Base-by-base conservation (phyloP, 2,329 filamentous ascomycete species). In the Parastagonospora nodorum region DNA sequence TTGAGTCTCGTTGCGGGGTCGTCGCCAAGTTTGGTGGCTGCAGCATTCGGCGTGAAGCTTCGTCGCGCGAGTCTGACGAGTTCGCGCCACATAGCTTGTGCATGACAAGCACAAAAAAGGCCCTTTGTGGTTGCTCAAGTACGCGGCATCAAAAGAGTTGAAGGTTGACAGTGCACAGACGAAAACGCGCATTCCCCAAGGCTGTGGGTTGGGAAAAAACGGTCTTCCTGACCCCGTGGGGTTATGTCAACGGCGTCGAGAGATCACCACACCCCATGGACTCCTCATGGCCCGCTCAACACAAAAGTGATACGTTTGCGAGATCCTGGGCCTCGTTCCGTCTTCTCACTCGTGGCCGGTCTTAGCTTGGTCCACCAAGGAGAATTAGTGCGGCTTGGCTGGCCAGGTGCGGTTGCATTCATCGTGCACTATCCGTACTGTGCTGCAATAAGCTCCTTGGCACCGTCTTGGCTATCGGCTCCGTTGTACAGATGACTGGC, bases 361-460 rank as follows among this genome's bases (percentile, higher is more conserved):
- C 29, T 46, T 49, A 48, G 50, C 40, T 42, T 41, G 49, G 51
- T 39, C 48, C 50, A 54, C 60, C 30, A 46, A 41, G 47, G 50
- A 63, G 64, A 61, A 66, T 69, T 66, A 55, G 61, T 48, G 45
- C 19, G 12, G 12, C 68, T 68, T 69, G 62, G 60, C 67, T 46
- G 35, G 24, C 56, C 45, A 28, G 42, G 53, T 45, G 50, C 48
- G 58, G 66, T 66, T 67, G 60, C 66, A 66, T 62, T 44, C 35
- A 43, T 14, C 31, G 39, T 60, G 58, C 61, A 57, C 37, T 49
- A 39, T 45, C 52, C 56, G 56, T 52, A 51, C 64, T 54, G 53
- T 58, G 52, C 54, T 58, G 42, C 51, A 61, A 57, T 56, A 51
- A 55, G 57, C 48, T 55, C 36, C 68, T 71, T 68, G 67, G 67